Percentiles rank a stretch among this genome's conserved stretches.
Conservation (phyloP, 2,329 filamentous ascomycete genomes). For the Pseudogymnoascus sp. region DNA sequence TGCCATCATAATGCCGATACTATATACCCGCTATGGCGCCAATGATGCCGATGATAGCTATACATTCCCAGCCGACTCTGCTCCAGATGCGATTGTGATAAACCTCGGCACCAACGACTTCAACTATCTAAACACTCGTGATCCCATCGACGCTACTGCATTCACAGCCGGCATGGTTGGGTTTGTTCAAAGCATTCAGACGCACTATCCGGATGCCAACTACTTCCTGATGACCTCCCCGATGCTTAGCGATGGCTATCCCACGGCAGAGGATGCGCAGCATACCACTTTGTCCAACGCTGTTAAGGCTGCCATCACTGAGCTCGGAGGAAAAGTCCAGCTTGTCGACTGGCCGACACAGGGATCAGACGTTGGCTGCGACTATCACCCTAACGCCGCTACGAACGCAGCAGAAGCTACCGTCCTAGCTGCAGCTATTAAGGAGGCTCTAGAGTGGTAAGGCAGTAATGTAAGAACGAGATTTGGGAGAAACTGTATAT, state of each 20-base stretch:
- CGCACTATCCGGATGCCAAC: constrained; percentile 30
- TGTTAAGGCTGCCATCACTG: constrained; percentile 29
- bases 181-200: constrained; percentile 30
- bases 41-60: constrained; percentile 34
- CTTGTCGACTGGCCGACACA: constrained; percentile 38
- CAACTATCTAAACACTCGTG: constrained; percentile 28
- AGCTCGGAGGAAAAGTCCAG: constrained; percentile 29
- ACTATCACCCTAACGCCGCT: constrained; percentile 36
- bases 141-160: constrained; percentile 24
- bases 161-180: constrained; percentile 27
- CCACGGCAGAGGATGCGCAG: constrained; percentile 31
- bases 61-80: constrained; percentile 27
- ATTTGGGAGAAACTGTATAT: background rate
- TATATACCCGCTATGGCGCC: constrained; percentile 38
- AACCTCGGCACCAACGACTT: constrained; percentile 41
- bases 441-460: constrained; percentile 13
- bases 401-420: constrained; percentile 30
- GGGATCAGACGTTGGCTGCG: constrained; percentile 34
- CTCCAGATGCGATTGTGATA: constrained; percentile 35
- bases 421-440: constrained; percentile 26
- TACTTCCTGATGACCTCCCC: constrained; percentile 37
- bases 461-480: background rate
- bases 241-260: constrained; percentile 34
- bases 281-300: constrained; percentile 32
- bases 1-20: constrained; percentile 33